Percentiles rank a stretch among this genome's conserved stretches.
These are phyloP conservation scores for Fusarium haematococcum DNA, from an alignment of 2,329 filamentous ascomycete species.

Conservation along the genomic window DNA sequence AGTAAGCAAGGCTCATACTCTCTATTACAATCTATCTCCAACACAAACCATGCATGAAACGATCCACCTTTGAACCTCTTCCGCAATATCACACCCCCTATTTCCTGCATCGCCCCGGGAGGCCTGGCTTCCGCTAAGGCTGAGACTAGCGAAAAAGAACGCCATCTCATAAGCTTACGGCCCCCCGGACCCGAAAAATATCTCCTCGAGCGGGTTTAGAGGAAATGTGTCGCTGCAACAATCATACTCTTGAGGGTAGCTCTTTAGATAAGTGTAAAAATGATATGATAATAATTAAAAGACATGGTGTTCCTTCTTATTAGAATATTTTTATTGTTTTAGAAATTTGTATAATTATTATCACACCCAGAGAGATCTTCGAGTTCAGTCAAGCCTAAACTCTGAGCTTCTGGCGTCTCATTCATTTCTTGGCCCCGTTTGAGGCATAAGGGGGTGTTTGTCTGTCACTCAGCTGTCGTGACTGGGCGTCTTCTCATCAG, in stretches of 20 bases:
- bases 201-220: not conserved
- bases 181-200: not conserved
- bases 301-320: not conserved
- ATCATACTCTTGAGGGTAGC: not conserved
- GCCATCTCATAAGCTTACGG: constrained; percentile 1
- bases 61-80: not conserved
- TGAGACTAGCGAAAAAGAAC: not conserved
- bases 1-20: not conserved
- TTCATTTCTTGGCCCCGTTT: constrained; percentile 24
- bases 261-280: not conserved
- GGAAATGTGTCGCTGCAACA: not conserved
- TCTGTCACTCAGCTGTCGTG: not conserved
- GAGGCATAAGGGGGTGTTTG: constrained; percentile 16
- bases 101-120: not conserved
- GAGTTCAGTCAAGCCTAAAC: not conserved
- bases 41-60: not conserved
- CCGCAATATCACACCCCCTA: constrained; percentile 9
- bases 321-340: not conserved
- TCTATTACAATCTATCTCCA: not conserved
- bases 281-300: not conserved
- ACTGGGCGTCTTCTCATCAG: not conserved
- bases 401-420: not conserved
- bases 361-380: not conserved
- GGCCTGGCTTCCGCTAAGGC: not conserved
- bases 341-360: not conserved